Conservation (phyloP, 495 filamentous ascomycete genomes). For the Talaromyces thailandensis region DNA sequence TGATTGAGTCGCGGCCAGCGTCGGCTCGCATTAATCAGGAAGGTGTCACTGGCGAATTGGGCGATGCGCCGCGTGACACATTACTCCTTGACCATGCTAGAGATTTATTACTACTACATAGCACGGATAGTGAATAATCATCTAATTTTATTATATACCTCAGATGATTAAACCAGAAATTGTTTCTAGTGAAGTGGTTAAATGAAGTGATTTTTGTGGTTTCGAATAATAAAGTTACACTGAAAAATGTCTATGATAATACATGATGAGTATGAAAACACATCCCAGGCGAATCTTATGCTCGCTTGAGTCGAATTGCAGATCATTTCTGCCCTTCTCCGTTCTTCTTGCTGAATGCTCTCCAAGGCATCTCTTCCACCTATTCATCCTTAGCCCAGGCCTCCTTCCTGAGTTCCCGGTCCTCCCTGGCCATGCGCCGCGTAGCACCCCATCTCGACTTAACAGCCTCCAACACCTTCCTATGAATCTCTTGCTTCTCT, state of each 20-base stretch:
- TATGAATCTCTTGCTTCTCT: conserved; percentile 38
- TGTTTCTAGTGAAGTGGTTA: no score
- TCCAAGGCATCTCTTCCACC: not conserved
- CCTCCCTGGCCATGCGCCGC: conserved; percentile 63
- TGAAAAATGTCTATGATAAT: conserved; percentile 2
- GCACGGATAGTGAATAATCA: not conserved
- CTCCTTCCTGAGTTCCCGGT: conserved; percentile 57
- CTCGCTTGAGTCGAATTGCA: not conserved
- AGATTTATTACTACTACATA: not conserved
- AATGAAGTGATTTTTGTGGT: not conserved
- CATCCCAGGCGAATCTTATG: not conserved
- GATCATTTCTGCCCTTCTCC: not conserved
- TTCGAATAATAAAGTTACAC: conserved; percentile 3
- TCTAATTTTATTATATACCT: no score
- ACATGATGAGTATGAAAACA: conserved; percentile 2
- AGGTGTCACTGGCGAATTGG: not conserved
- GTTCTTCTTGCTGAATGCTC: not conserved
- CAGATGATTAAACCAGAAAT: no score
- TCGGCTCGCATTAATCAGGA: not conserved
- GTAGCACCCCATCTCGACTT: conserved; percentile 67
- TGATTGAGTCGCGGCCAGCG: not conserved
- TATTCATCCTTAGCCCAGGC: conserved; percentile 43
- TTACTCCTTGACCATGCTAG: not conserved
- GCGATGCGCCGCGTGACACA: not conserved
- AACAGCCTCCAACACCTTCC: conserved; percentile 48